These are phyloP conservation scores for Amaranthus palmeri DNA, from an alignment of 148 eudicot species.

Conservation along the genomic window DNA sequence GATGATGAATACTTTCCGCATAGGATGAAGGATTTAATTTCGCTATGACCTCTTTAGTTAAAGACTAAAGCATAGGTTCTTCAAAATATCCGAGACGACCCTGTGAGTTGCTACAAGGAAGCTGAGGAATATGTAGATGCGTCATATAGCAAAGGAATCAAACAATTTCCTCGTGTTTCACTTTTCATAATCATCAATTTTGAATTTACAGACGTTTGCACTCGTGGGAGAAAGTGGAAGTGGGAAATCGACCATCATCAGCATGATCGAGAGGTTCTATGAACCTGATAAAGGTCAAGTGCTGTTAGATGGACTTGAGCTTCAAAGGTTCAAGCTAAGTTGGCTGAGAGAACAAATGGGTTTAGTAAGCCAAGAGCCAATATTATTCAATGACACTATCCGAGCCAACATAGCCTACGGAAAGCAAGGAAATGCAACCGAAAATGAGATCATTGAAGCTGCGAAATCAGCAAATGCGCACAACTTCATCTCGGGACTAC, in stretches of 20 bases:
- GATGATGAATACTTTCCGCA: no score
- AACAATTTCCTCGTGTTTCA: no score
- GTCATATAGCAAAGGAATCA: no score
- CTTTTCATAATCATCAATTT: no score
- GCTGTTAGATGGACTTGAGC: conserved; percentile 50
- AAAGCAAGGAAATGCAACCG: conserved; percentile 41
- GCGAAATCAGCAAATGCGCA: conserved; percentile 70
- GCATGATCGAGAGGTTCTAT: conserved; percentile 75
- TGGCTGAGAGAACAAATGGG: conserved; percentile 95
- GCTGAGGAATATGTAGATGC: no score
- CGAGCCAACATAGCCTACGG: conserved; percentile 77
- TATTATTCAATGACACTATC: conserved; percentile 74
- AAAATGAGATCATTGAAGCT: conserved; percentile 63
- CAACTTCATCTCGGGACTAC: conserved; percentile 62
- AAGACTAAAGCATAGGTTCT: no score
- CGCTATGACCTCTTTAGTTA: no score
- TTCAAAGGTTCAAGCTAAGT: conserved; percentile 44
- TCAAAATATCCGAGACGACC: no score
- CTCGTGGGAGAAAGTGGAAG: conserved; percentile 90
- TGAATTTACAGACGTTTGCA: conserved; percentile 53
- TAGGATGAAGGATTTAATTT: no score
- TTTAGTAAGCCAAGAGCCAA: conserved; percentile 78
- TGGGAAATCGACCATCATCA: conserved; percentile 74
- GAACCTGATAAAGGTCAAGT: conserved; percentile 57
- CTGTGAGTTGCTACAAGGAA: no score